phyloP scores from a whole-genome alignment of 257 asterid species.

The Solanum dulcamara region DNA sequence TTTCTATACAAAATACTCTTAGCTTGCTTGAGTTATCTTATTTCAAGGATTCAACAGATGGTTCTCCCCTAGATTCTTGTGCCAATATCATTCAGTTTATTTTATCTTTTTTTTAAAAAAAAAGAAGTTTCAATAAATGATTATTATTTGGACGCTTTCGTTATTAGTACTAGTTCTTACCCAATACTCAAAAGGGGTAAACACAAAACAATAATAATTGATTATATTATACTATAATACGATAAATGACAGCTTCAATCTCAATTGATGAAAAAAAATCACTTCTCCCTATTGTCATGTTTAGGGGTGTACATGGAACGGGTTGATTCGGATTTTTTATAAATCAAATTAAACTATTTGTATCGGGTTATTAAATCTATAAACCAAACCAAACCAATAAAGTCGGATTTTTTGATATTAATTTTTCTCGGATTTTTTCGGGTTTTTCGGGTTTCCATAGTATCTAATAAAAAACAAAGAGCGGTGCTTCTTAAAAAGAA shows the following conservation, averaged over 20 bases:
- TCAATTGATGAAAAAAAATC: slow-evolving; percentile 26
- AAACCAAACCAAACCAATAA: no score
- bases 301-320: no score
- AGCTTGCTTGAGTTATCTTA: background rate
- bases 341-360: no score
- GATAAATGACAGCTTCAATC: slow-evolving; percentile 23
- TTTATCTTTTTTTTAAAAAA: background rate
- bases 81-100: background rate
- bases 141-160: background rate
- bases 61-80: background rate
- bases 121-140: background rate
- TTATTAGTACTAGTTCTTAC: background rate
- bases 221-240: background rate
- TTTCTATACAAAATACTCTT: background rate
- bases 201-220: background rate
- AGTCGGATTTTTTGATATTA: no score
- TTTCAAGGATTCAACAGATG: background rate
- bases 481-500: no score
- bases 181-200: background rate
- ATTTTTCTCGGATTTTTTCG: no score
- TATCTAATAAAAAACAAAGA: no score
- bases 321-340: no score
- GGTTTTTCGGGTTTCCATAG: no score
- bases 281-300: no score
- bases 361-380: no score